Conservation (phyloP, 2,329 filamentous ascomycete genomes). For the Sphaerostilbella broomeana region DNA sequence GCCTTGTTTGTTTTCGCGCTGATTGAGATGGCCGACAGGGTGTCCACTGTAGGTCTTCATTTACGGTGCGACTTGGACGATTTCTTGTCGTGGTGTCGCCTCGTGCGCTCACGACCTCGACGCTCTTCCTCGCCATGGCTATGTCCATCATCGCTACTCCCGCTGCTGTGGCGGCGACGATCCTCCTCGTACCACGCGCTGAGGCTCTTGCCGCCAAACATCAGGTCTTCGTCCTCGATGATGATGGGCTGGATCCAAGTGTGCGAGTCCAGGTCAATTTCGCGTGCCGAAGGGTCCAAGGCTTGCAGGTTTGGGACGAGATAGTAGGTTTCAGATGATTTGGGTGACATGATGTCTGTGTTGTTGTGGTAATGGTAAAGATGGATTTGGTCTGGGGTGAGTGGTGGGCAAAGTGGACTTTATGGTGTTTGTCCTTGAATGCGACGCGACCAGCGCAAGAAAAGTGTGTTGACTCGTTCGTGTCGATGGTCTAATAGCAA, state of each 20-base stretch:
- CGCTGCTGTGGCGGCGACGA: conserved; percentile 30
- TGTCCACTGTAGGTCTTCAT: conserved; percentile 15
- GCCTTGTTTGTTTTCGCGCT: too few relatives aligned
- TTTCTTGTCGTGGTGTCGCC: conserved; percentile 22
- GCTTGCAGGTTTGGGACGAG: conserved; percentile 27
- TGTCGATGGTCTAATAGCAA: not conserved
- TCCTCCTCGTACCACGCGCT: conserved; percentile 54
- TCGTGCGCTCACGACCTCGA: conserved; percentile 33
- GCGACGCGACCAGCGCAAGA: conserved; percentile 9
- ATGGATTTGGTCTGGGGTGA: not conserved
- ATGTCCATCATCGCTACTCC: conserved; percentile 30
- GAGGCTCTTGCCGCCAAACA: conserved; percentile 53
- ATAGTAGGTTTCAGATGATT: conserved; percentile 13
- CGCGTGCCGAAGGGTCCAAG: conserved; percentile 27
- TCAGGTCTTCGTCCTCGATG: conserved; percentile 56
- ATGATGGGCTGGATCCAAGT: conserved; percentile 49
- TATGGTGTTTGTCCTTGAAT: not conserved
- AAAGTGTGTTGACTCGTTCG: not conserved
- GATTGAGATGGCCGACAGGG: not conserved
- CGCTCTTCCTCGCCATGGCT: conserved; percentile 32
- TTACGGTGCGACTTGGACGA: conserved; percentile 26
- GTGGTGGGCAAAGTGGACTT: not conserved
- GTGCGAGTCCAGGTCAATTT: conserved; percentile 29
- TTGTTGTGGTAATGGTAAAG: not conserved
- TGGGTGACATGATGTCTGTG: conserved; percentile 4